Conservation (phyloP, 306 rosid genomes). For the Cucumis cinereus region DNA sequence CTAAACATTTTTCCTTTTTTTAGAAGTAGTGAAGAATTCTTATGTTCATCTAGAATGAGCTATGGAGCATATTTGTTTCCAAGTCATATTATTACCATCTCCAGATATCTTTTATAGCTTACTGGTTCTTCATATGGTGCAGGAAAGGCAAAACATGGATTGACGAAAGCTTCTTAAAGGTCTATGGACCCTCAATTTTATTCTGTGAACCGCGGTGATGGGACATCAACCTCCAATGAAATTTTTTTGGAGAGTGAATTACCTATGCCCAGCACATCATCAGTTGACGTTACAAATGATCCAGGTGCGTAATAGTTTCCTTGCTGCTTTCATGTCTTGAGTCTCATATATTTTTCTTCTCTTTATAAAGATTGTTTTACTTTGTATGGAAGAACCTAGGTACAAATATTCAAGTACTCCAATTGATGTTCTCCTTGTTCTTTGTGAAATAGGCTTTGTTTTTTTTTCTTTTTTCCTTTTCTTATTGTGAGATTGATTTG, state of each 20-base stretch:
- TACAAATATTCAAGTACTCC: not conserved
- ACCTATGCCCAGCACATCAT: slow-evolving; percentile 31
- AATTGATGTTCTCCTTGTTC: not conserved
- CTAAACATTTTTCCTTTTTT: not conserved
- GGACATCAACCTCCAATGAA: slow-evolving; percentile 13
- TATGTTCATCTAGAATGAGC: no score
- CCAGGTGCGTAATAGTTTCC: slow-evolving; percentile 30
- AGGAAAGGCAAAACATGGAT: slow-evolving; percentile 10
- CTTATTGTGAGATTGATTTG: not conserved
- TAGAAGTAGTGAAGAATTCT: not conserved
- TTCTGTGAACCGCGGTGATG: slow-evolving; percentile 13
- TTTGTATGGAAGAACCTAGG: not conserved
- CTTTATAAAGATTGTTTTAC: not conserved
- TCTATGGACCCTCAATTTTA: slow-evolving; percentile 2
- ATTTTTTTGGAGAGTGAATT: slow-evolving; percentile 50
- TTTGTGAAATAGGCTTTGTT: not conserved
- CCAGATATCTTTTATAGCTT: slow-evolving; percentile 37
- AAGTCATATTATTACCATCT: slow-evolving; percentile 37
- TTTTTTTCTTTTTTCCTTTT: not conserved
- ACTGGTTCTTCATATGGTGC: slow-evolving; percentile 21
- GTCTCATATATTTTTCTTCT: not conserved
- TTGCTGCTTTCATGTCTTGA: not conserved
- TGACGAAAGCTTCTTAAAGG: slow-evolving; percentile 3
- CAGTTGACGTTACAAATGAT: slow-evolving; percentile 41
- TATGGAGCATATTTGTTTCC: not conserved